Evolutionary conservation across 2,329 filamentous ascomycete species (phyloP), one percentile per base, ranked within the genome.

Genomic region (Claviceps sp.): DNA sequence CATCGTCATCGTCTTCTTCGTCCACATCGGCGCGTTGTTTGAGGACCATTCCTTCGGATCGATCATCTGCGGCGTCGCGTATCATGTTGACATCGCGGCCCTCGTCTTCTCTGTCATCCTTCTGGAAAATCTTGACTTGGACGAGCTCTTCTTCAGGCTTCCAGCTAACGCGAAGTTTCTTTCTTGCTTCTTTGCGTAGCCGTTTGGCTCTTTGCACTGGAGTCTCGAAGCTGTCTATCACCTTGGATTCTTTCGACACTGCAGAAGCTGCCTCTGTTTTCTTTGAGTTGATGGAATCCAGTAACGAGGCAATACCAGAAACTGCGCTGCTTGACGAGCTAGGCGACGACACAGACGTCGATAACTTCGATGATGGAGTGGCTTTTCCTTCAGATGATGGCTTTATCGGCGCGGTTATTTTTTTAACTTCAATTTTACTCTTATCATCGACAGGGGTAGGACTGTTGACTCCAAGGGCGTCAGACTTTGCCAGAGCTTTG

Each of bases 31-130:
- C 65, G n/a, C 75, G 71, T 56, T 75, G 73, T 59, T 81, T 83
- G 50, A 83, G 69, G 58, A 84, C 81, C 72, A 85, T 81, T 48
- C 86, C 84, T 61, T 87, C 87, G 5, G 81, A 82, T 48, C 81
- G 81, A 60, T 87, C 83, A 62, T 89, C 85, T 34, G 78, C 77
- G 4, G 84, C 84, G 64, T 89, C 85, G 48, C 80, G 79, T 42
- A 84, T 77, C 74, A 87, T 82, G 60, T 81, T 84, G 52, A 76
- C 73, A 51, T 79, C 77, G 52, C 85, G 76, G 50, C 81, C 83
- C 53, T 82, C 74, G 58, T 88, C 84, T 62, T 89, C 85, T 1
- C 78, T 76, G 1, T 79, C 81, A 55, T 88, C 83, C 59, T 87
- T 85, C 51, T 81, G 79, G 67, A 90, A 89, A 48, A 82, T 70